phyloP scores from a whole-genome alignment of 441 rosid genomes.

The Viola pubescens region DNA sequence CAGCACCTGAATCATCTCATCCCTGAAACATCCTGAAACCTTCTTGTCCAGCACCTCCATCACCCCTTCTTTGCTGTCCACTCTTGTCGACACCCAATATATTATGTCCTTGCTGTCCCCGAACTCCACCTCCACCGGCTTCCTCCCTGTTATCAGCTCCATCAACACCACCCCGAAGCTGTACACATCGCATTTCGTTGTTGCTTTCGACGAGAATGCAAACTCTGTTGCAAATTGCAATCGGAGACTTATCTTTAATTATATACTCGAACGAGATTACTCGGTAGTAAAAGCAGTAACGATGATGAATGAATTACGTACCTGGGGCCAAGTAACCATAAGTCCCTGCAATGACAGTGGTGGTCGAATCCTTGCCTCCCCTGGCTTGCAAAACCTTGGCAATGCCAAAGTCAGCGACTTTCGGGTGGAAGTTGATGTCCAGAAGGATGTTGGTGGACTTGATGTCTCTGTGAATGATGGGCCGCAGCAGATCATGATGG shows the following conservation, averaged over 20 bases:
- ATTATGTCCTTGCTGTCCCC: conserved; percentile 85
- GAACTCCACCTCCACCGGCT: conserved; percentile 64
- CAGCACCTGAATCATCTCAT: conserved; percentile 68
- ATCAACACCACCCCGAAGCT: conserved; percentile 86
- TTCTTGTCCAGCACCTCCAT: conserved; percentile 67
- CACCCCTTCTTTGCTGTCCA: conserved; percentile 66
- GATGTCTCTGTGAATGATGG: conserved; percentile 87
- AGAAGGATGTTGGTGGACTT: conserved; percentile 81
- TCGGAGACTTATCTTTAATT: not conserved
- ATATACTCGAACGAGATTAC: not conserved
- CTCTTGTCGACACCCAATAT: conserved; percentile 64
- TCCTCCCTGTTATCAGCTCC: conserved; percentile 86
- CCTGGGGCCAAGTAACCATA: conserved; percentile 93
- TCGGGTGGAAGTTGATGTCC: conserved; percentile 65
- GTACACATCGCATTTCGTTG: conserved; percentile 87
- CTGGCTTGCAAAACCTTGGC: conserved; percentile 90
- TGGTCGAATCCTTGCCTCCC: conserved; percentile 77
- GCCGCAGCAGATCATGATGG: conserved; percentile 69
- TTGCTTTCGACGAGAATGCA: conserved; percentile 79
- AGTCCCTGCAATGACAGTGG: conserved; percentile 79
- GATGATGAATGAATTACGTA: conserved; percentile 18
- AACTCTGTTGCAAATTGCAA: conserved; percentile 46
- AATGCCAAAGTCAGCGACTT: conserved; percentile 89
- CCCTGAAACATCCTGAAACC: conserved; percentile 53
- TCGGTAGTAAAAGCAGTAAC: not conserved